Percentiles rank a stretch among this genome's conserved stretches.
These are phyloP conservation scores for Carex littledalei DNA, from an alignment of 176 grass and related monocot genomes.

Conservation along the genomic window DNA sequence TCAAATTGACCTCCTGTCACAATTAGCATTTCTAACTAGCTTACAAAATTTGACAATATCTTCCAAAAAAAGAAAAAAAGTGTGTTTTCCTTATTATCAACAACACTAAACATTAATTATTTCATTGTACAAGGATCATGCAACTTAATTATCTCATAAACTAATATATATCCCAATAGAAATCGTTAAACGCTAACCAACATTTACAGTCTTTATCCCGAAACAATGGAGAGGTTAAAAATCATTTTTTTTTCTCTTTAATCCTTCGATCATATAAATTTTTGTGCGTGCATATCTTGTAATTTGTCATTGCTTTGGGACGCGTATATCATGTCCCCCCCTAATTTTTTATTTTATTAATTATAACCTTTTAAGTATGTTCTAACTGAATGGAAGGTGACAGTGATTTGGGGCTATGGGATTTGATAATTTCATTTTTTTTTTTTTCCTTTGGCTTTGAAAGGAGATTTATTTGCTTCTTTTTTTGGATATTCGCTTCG, in stretches of 20 bases:
- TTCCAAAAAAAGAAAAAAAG: neutral
- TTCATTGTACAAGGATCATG: neutral
- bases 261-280: neutral
- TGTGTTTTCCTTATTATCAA: neutral
- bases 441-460: neutral
- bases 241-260: neutral
- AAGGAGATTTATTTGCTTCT: neutral
- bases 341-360: neutral
- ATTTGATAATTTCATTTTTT: neutral
- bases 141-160: neutral
- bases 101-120: neutral
- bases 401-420: neutral
- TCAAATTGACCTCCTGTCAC: too few species aligned
- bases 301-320: slow-evolving; percentile 17
- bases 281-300: slow-evolving; percentile 9
- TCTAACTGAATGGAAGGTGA: neutral
- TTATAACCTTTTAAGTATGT: neutral
- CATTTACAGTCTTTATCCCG: neutral
- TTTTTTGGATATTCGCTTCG: neutral
- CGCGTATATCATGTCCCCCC: neutral
- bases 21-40: too few species aligned
- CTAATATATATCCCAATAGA: neutral
- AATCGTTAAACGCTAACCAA: slow-evolving; percentile 21
- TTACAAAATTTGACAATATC: neutral
- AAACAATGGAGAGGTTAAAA: slow-evolving; percentile 9